These are phyloP conservation scores for Vigna radiata DNA, from an alignment of 306 rosid species.

Conservation along the genomic window DNA sequence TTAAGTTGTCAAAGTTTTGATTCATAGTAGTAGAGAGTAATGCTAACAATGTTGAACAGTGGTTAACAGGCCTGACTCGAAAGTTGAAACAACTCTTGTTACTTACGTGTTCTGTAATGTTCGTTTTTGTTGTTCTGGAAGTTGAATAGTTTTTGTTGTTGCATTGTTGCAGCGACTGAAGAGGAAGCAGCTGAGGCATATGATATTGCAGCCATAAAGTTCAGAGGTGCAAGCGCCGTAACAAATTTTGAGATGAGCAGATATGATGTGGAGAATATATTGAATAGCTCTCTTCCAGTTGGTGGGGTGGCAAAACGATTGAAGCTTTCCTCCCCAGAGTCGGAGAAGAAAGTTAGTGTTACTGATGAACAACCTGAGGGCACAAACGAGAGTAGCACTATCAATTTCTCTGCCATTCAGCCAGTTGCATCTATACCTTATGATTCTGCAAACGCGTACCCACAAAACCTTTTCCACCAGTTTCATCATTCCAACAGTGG, in stretches of 20 bases:
- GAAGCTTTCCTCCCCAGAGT: slow-evolving; percentile 62
- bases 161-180: slow-evolving; percentile 66
- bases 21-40: neutral
- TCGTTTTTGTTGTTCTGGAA: neutral
- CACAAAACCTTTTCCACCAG: slow-evolving; percentile 60
- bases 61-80: neutral
- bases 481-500: slow-evolving; percentile 46
- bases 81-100: neutral
- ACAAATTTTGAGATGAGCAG: slow-evolving; percentile 87
- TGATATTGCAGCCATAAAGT: slow-evolving; percentile 90
- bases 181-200: slow-evolving; percentile 99
- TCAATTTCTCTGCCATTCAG: slow-evolving; percentile 63
- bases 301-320: slow-evolving; percentile 82
- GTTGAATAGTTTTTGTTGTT: neutral
- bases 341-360: slow-evolving; percentile 55
- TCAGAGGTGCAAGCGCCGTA: slow-evolving; percentile 75
- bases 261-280: slow-evolving; percentile 68
- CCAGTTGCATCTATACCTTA: slow-evolving; percentile 53
- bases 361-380: slow-evolving; percentile 41
- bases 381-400: slow-evolving; percentile 50
- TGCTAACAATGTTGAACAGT: neutral
- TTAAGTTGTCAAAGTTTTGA: neutral
- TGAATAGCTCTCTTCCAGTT: slow-evolving; percentile 68
- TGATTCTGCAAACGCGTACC: slow-evolving; percentile 59
- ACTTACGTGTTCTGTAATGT: neutral